phyloP scores from a whole-genome alignment of 1,284 basidiomycete genomes.

The Melampsora larici-populina region DNA sequence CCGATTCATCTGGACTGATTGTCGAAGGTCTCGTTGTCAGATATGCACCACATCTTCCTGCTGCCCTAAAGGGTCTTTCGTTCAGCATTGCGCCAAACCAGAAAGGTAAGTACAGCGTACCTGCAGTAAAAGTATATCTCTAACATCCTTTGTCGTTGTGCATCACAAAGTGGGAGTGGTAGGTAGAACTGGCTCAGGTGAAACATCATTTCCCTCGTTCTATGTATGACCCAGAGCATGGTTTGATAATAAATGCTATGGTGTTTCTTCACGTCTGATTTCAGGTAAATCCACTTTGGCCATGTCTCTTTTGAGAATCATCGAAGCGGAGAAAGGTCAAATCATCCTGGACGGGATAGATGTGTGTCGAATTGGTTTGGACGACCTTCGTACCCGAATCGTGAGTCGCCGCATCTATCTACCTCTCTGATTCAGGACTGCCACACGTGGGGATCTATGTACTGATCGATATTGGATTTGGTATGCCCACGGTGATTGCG shows the following conservation, averaged over 20 bases:
- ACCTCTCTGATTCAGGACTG: neutral
- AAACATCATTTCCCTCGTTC: too few relatives aligned
- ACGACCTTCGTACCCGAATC: slow-evolving; percentile 47
- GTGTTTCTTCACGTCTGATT: slow-evolving; percentile 23
- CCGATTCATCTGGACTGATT: slow-evolving; percentile 28
- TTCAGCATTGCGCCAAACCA: slow-evolving; percentile 49
- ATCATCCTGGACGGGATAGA: slow-evolving; percentile 51
- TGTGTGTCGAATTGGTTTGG: slow-evolving; percentile 47
- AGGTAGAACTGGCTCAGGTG: too few relatives aligned
- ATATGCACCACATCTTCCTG: slow-evolving; percentile 48
- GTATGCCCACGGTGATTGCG: too few relatives aligned
- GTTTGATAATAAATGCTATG: too few relatives aligned
- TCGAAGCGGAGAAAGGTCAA: slow-evolving; percentile 46
- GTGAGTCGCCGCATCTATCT: slow-evolving; percentile 1
- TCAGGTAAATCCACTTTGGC: slow-evolving; percentile 49
- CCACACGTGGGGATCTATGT: neutral
- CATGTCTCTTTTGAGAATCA: slow-evolving; percentile 47
- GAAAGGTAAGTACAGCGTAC: slow-evolving; percentile 43
- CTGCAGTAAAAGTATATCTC: neutral
- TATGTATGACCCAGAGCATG: too few relatives aligned
- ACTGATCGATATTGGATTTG: neutral
- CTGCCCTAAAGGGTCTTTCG: slow-evolving; percentile 48
- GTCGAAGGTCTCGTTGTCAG: slow-evolving; percentile 48
- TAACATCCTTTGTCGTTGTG: neutral
- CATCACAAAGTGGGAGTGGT: too few relatives aligned